phyloP scores from a whole-genome alignment of 2,329 filamentous ascomycete species.

The Cladosporium sp. region DNA sequence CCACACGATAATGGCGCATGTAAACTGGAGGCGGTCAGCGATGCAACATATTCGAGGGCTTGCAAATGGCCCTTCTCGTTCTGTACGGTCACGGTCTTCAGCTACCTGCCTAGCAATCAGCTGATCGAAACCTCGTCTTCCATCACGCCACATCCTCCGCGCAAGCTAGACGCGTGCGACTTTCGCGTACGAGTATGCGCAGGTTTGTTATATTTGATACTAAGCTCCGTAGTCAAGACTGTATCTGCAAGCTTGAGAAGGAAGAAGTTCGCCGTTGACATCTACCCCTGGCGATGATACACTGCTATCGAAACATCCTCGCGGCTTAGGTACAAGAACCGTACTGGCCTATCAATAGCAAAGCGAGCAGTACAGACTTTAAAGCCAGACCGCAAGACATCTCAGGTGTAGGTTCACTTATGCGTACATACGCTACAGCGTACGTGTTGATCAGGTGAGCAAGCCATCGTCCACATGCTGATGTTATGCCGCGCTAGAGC shows the following conservation, averaged over 20 bases:
- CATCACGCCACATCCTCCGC: not conserved
- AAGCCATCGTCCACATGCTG: not conserved
- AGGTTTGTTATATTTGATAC: not conserved
- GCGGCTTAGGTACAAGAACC: too few species aligned
- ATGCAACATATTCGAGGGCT: too few species aligned
- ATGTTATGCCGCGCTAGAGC: not conserved
- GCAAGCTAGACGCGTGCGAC: not conserved
- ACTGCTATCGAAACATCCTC: not conserved
- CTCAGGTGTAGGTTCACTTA: not conserved
- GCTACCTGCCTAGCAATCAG: not conserved
- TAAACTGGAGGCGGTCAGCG: too few species aligned
- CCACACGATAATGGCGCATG: too few species aligned
- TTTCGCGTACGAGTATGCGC: not conserved
- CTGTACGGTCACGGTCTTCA: not conserved
- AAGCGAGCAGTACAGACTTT: too few species aligned
- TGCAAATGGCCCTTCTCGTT: too few species aligned
- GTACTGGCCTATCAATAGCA: too few species aligned
- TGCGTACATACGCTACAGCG: not conserved
- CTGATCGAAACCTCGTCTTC: not conserved
- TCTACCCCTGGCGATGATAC: not conserved
- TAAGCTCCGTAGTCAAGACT: not conserved
- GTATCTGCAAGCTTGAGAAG: not conserved
- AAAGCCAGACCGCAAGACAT: not conserved
- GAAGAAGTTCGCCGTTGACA: not conserved
- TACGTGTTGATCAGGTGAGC: not conserved